A percentile compares a stretch with the other conserved stretches of the same genome.
phyloP scores from a whole-genome alignment of 2,329 filamentous ascomycete species.

The Claviceps pusilla region DNA sequence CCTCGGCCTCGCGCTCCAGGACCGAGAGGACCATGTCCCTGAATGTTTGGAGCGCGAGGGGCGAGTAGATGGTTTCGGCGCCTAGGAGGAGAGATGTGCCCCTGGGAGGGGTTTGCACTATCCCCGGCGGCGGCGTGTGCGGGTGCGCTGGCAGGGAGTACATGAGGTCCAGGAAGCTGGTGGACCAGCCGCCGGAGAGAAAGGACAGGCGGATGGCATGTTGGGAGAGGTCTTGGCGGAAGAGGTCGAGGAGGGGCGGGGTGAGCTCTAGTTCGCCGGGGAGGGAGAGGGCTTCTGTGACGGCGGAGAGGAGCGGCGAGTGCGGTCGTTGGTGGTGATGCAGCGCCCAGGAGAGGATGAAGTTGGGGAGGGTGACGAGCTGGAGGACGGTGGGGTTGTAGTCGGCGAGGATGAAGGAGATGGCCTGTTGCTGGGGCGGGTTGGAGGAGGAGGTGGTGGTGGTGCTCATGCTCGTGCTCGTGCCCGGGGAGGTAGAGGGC shows the following conservation, averaged over 20 bases:
- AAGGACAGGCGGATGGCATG: constrained; percentile 45
- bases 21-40: constrained; percentile 49
- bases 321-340: constrained; percentile 19
- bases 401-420: constrained; percentile 56
- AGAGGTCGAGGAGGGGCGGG: constrained; percentile 40
- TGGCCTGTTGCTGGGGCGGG: constrained; percentile 18
- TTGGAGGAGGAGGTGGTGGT: not conserved
- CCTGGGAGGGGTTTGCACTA: not conserved
- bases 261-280: constrained; percentile 49
- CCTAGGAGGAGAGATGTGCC: constrained; percentile 44
- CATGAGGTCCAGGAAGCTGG: constrained; percentile 46
- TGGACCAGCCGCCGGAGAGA: constrained; percentile 61
- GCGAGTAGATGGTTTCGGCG: constrained; percentile 74
- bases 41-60: constrained; percentile 53
- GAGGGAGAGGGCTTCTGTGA: constrained; percentile 31
- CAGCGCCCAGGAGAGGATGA: constrained; percentile 55
- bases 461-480: not conserved
- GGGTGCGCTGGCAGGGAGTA: constrained; percentile 15
- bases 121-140: not conserved
- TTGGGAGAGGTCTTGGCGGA: constrained; percentile 36
- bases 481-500: not conserved
- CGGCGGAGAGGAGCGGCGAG: constrained; percentile 11
- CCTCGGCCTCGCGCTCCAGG: constrained; percentile 29
- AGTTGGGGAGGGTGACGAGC: constrained; percentile 65
- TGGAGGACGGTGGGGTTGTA: constrained; percentile 68